These are phyloP conservation scores for Catharanthus roseus DNA, from an alignment of 257 asterid species.

Conservation along the genomic window DNA sequence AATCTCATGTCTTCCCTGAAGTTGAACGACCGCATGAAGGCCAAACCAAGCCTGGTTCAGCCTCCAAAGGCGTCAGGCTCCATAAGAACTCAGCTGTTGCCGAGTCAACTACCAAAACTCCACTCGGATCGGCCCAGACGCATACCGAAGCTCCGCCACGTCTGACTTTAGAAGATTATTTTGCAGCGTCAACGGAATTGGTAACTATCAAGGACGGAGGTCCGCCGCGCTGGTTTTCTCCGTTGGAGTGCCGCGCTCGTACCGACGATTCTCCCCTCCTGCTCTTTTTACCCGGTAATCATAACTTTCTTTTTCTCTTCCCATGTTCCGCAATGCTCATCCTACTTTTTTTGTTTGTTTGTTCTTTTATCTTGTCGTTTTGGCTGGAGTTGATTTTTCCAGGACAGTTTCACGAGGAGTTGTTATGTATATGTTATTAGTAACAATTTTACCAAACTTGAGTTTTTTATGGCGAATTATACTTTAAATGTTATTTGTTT, in stretches of 20 bases:
- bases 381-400: no score
- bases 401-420: no score
- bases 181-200: slow-evolving; percentile 38
- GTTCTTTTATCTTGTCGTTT: no score
- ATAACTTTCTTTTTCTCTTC: neutral
- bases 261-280: slow-evolving; percentile 44
- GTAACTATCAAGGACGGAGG: slow-evolving; percentile 46
- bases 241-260: slow-evolving; percentile 38
- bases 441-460: no score
- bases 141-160: neutral
- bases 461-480: slow-evolving; percentile 15
- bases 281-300: slow-evolving; percentile 85
- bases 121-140: neutral
- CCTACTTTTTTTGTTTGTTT: neutral
- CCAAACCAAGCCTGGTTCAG: neutral
- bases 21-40: slow-evolving; percentile 17
- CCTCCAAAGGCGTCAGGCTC: neutral
- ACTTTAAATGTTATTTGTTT: slow-evolving; percentile 15
- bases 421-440: no score
- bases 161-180: slow-evolving; percentile 44
- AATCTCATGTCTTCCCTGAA: slow-evolving; percentile 18
- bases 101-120: neutral
- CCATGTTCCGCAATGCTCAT: no score
- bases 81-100: neutral
- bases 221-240: slow-evolving; percentile 85